Base-by-base conservation (phyloP, 2,329 filamentous ascomycete genomes). In the Colletotrichum chlorophyti region DNA sequence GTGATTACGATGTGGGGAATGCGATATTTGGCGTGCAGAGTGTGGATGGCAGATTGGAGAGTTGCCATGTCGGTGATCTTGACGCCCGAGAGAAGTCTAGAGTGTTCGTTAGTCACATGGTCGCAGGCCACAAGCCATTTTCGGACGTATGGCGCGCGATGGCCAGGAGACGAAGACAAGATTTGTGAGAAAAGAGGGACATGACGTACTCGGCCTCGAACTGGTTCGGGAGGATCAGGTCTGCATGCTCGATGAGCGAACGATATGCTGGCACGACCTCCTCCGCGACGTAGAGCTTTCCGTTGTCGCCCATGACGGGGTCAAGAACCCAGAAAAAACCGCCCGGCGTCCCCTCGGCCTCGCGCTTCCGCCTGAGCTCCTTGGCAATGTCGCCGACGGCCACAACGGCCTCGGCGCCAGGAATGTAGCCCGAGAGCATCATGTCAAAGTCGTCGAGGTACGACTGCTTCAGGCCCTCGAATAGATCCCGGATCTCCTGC, bases 221-320 rank as follows among this genome's bases (percentile, higher is more conserved):
- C 67, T 98, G 94, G 71, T 99, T 99, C 4, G 95, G 95, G 14
- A 98, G 77, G 53, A 99, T 96, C 65, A 99, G 74, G 73, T 99
- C 95, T 3, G 95, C 94, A 66, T 94, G 83, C 31, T 82, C 82
- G 19, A 98, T 79, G 55, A 97, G 80, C 21, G 80, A 80, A 75
- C 92, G 94, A 74, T 98, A 99, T 12, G 91, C 93, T 0, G 93
- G 93, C 14, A 98, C 91, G 4, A 96, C 92, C 63, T 96, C 92
- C 66, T 94, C 88, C 6, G 89, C 91, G 7, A 99, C 94, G 70
- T 99, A 99, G 11, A 99, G 81, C 65, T 84, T 86, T 46, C 93
- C 95, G 68, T 97, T 93, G 71, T 99, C 95, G 26, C 95, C 95
- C 95, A 99, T 99, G 43, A 99, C 95, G 0, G 96, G 95, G 72